phyloP scores from a whole-genome alignment of 1,284 basidiomycete species.

The Vanrija pseudolonga region DNA sequence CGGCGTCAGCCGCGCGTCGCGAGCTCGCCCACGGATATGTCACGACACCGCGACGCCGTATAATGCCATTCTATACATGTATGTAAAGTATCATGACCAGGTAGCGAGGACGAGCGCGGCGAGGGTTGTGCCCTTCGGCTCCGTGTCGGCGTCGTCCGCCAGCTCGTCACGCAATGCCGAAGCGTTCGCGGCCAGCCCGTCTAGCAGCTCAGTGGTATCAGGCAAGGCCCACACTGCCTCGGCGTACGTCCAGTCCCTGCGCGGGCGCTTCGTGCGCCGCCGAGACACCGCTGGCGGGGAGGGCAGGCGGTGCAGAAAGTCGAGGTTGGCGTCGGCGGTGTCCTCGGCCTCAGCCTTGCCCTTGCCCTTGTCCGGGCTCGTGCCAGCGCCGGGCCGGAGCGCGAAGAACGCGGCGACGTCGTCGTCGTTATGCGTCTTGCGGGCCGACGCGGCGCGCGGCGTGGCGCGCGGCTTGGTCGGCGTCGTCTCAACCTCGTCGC shows the following conservation, averaged over 20 bases:
- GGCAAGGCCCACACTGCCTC: conserved; percentile 24
- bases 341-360: background rate
- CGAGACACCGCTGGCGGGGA: background rate
- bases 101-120: conserved; percentile 2
- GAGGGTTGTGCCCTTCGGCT: background rate
- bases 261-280: background rate
- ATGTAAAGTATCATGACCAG: background rate
- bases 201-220: no score
- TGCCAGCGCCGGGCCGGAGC: conserved; percentile 26
- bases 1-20: no score
- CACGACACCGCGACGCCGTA: no score
- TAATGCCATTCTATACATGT: background rate
- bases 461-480: conserved; percentile 3
- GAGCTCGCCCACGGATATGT: no score
- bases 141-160: background rate
- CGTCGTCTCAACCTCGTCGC: conserved; percentile 1
- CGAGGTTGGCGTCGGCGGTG: background rate
- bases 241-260: conserved; percentile 34
- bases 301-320: background rate
- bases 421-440: conserved; percentile 9
- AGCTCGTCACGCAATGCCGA: no score
- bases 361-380: background rate
- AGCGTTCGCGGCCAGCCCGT: background rate
- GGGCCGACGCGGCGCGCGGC: conserved; percentile 20
- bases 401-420: conserved; percentile 36